Percentiles rank a stretch among this genome's conserved stretches.
Conservation (phyloP, 139 green algal genomes). For the Coelastrella sp. region DNA sequence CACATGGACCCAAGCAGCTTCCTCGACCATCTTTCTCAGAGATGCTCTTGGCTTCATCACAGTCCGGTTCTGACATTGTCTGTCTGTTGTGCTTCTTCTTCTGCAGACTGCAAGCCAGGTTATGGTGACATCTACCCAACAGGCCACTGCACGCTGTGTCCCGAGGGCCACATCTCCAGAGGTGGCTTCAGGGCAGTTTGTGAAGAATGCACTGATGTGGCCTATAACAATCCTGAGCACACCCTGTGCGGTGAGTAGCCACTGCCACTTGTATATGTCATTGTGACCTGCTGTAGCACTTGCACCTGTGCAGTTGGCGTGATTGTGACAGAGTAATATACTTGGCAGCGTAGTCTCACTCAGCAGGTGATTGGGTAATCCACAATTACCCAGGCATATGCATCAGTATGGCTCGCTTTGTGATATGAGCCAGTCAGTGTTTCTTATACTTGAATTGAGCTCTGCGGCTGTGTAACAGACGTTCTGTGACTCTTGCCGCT, state of each 20-base stretch:
- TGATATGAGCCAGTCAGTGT: too few relatives aligned
- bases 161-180: constrained; percentile 13
- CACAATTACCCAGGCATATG: too few relatives aligned
- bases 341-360: too few relatives aligned
- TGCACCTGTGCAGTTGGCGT: too few relatives aligned
- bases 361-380: too few relatives aligned
- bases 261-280: too few relatives aligned
- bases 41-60: not conserved
- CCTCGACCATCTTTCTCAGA: not conserved
- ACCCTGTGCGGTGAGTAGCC: constrained; percentile 33
- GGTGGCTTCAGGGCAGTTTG: constrained; percentile 15
- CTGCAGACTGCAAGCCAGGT: constrained; percentile 24
- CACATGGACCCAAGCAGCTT: too few relatives aligned
- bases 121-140: constrained; percentile 25
- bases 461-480: too few relatives aligned
- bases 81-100: not conserved
- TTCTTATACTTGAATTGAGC: too few relatives aligned
- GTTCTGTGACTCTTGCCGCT: too few relatives aligned
- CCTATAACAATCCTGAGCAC: constrained; percentile 10
- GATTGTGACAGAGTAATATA: too few relatives aligned
- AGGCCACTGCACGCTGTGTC: constrained; percentile 15
- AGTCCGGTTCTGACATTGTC: not conserved
- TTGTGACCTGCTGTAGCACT: not conserved
- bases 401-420: too few relatives aligned
- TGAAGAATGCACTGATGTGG: constrained; percentile 31